phyloP scores from a whole-genome alignment of 2,329 filamentous ascomycete species.

The Venturia carpophila region DNA sequence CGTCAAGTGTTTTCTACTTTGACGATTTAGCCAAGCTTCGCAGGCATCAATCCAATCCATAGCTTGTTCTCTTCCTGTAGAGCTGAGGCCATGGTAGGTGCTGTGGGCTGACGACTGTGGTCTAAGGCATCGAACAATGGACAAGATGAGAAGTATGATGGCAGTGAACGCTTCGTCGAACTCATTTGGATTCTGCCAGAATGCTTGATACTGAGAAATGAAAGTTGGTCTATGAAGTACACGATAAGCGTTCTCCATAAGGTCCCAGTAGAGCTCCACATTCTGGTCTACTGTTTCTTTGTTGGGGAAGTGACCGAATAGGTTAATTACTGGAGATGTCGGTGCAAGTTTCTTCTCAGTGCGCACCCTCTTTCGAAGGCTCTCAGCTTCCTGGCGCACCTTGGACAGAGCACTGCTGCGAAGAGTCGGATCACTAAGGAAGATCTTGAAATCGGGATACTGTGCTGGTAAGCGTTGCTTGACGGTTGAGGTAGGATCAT shows the following conservation, averaged over 20 bases:
- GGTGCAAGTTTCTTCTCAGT: slow-evolving; percentile 12
- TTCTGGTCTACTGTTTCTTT: slow-evolving; percentile 36
- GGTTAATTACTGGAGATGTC: slow-evolving; percentile 10
- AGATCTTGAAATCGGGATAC: slow-evolving; percentile 13
- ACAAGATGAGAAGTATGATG: slow-evolving; percentile 34
- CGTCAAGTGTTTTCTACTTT: slow-evolving; percentile 47
- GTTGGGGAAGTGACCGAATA: slow-evolving; percentile 32
- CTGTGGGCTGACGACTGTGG: slow-evolving; percentile 21
- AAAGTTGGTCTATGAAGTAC: slow-evolving; percentile 49
- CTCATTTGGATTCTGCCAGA: slow-evolving; percentile 10
- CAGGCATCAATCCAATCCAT: slow-evolving; percentile 32
- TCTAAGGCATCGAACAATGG: slow-evolving; percentile 31
- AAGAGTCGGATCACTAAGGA: slow-evolving; percentile 8
- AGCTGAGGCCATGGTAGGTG: slow-evolving; percentile 38
- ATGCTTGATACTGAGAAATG: slow-evolving; percentile 44
- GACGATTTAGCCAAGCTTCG: slow-evolving; percentile 36
- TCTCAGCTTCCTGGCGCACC: neutral
- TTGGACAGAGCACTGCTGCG: slow-evolving; percentile 7
- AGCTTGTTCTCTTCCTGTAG: slow-evolving; percentile 34
- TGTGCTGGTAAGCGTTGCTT: neutral
- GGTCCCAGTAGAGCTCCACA: slow-evolving; percentile 41
- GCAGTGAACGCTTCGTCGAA: slow-evolving; percentile 32
- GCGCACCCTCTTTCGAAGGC: neutral
- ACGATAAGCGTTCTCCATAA: slow-evolving; percentile 44
- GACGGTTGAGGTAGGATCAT: neutral